Conservation (phyloP, 148 eudicot genomes). For the Dianthus caryophyllus region DNA sequence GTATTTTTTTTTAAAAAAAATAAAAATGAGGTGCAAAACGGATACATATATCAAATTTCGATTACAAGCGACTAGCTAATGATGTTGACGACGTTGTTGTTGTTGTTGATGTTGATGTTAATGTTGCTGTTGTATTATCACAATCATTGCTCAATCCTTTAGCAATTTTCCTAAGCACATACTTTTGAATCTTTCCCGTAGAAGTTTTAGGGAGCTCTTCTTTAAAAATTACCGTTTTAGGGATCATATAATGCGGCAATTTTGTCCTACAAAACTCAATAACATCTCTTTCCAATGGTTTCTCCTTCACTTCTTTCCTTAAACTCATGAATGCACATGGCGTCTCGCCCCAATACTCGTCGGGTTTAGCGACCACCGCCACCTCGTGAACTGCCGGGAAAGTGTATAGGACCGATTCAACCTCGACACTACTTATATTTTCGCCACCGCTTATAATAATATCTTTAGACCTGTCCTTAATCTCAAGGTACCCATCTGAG, state of each 20-base stretch:
- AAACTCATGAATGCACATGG: slow-evolving; percentile 47
- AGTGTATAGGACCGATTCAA: slow-evolving; percentile 28
- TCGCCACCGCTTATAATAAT: slow-evolving; percentile 37
- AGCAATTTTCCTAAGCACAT: slow-evolving; percentile 20
- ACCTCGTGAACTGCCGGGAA: slow-evolving; percentile 29
- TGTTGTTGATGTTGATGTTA: too few relatives aligned
- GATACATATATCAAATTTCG: too few relatives aligned
- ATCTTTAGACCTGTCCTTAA: slow-evolving; percentile 61
- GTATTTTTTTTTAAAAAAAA: too few relatives aligned
- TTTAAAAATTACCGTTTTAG: slow-evolving; percentile 20
- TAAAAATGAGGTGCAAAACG: too few relatives aligned
- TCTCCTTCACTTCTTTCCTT: slow-evolving; percentile 12
- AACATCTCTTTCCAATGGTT: slow-evolving; percentile 15
- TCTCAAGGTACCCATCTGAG: slow-evolving; percentile 62
- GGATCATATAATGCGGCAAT: slow-evolving; percentile 22
- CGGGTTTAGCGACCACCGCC: slow-evolving; percentile 31
- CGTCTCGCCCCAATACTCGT: slow-evolving; percentile 44
- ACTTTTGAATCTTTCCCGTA: slow-evolving; percentile 24
- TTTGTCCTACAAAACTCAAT: slow-evolving; percentile 20
- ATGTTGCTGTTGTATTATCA: not conserved
- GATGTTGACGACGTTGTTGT: too few relatives aligned
- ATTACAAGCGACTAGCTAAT: too few relatives aligned
- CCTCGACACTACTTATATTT: slow-evolving; percentile 62
- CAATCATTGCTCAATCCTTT: slow-evolving; percentile 14
- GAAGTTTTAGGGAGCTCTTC: slow-evolving; percentile 24